These are phyloP conservation scores for Cyclotella distinguenda DNA, from an alignment of 108 stramenopile species.

Conservation along the genomic window DNA sequence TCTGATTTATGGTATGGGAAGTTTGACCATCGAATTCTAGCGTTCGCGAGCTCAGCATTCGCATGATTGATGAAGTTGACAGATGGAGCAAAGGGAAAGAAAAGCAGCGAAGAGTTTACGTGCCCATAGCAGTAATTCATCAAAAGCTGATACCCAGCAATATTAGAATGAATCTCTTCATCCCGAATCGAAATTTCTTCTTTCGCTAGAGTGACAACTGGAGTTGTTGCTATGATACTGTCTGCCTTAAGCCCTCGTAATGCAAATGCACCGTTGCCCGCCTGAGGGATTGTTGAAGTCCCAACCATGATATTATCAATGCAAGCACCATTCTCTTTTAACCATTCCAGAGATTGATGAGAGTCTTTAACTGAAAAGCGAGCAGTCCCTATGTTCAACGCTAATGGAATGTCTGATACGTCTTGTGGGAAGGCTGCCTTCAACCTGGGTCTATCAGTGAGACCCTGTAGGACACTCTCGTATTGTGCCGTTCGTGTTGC, in stretches of 20 bases:
- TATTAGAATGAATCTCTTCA: background rate
- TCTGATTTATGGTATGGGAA: slow-evolving; percentile 17
- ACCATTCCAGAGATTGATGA: slow-evolving; percentile 23
- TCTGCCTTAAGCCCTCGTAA: slow-evolving; percentile 25
- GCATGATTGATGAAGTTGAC: slow-evolving; percentile 56
- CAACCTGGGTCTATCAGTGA: slow-evolving; percentile 15
- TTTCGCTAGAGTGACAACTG: slow-evolving; percentile 18
- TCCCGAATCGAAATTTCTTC: slow-evolving; percentile 11
- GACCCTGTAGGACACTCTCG: background rate
- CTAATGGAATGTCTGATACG: slow-evolving; percentile 14
- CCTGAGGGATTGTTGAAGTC: slow-evolving; percentile 28
- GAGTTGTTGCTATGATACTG: slow-evolving; percentile 30
- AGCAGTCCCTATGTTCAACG: slow-evolving; percentile 23
- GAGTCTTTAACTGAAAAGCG: slow-evolving; percentile 17
- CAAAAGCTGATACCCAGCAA: slow-evolving; percentile 45
- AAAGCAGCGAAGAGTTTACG: slow-evolving; percentile 51
- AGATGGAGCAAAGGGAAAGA: slow-evolving; percentile 50
- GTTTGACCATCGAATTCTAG: slow-evolving; percentile 44
- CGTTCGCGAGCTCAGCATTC: slow-evolving; percentile 40
- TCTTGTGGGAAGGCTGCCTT: slow-evolving; percentile 34
- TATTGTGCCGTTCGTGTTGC: background rate
- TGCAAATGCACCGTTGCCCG: slow-evolving; percentile 39
- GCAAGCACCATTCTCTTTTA: slow-evolving; percentile 45
- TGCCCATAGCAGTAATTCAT: slow-evolving; percentile 70
- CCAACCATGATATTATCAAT: slow-evolving; percentile 30